A percentile compares a stretch with the other conserved stretches of the same genome.
phyloP scores from a whole-genome alignment of 2,329 filamentous ascomycete species.

The Exserohilum rostratum region DNA sequence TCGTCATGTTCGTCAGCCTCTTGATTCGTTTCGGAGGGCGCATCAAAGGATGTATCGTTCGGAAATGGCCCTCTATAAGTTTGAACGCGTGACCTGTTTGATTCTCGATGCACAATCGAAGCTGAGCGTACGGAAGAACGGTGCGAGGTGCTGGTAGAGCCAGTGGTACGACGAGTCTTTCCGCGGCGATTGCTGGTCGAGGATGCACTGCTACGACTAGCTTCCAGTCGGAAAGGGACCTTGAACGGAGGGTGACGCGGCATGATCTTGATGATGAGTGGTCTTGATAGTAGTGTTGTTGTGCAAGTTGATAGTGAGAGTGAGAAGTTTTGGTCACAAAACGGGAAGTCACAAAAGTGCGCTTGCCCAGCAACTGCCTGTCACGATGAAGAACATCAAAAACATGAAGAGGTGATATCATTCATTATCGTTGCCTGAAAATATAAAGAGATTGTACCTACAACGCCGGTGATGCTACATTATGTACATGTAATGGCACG shows the following conservation, averaged over 20 bases:
- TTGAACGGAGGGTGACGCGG: conserved; percentile 13
- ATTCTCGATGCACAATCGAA: conserved; percentile 9
- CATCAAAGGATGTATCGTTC: conserved; percentile 1
- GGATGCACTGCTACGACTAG: conserved; percentile 17
- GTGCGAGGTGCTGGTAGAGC: conserved; percentile 10
- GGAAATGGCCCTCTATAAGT: not conserved
- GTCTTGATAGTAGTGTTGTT: not conserved
- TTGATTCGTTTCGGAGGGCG: conserved; percentile 6
- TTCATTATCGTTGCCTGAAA: conserved; percentile 13
- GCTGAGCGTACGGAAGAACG: conserved; percentile 16
- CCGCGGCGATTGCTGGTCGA: conserved; percentile 11
- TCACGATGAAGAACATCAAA: not conserved
- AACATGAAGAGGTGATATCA: conserved; percentile 7
- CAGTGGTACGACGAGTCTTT: conserved; percentile 9
- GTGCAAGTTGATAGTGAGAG: not conserved
- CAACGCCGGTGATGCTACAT: conserved; percentile 15
- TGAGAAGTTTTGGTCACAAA: not conserved
- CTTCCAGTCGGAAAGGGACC: conserved; percentile 13
- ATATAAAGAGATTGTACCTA: conserved; percentile 14
- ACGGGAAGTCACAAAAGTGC: conserved; percentile 23
- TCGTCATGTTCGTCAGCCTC: conserved; percentile 56
- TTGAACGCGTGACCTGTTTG: not conserved
- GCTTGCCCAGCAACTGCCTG: conserved; percentile 22
- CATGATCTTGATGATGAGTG: conserved; percentile 11
- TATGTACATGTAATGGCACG: conserved; percentile 15